phyloP scores from a whole-genome alignment of 768 basidiomycete species.

The Polyporus arcularius region DNA sequence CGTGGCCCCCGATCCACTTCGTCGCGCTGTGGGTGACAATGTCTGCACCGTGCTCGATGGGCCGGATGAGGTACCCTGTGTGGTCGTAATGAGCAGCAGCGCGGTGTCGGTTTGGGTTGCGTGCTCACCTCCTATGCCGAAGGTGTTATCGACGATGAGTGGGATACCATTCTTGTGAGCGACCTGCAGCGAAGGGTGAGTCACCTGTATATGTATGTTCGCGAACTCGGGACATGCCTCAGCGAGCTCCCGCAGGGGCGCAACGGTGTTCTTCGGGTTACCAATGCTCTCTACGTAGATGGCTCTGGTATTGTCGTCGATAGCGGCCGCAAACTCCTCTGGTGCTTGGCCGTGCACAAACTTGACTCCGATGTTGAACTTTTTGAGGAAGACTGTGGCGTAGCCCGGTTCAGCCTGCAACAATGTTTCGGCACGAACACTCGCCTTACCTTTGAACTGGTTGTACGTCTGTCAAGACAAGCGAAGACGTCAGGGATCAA shows the following conservation, averaged over 20 bases:
- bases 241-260: constrained; percentile 67
- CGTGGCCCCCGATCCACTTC: constrained; percentile 86
- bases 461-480: constrained; percentile 53
- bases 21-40: constrained; percentile 80
- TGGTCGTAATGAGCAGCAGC: too few species aligned
- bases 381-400: constrained; percentile 60
- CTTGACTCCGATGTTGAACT: constrained; percentile 66
- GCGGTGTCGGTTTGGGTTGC: too few species aligned
- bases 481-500: background rate
- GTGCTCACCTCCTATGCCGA: constrained; percentile 60
- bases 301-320: constrained; percentile 78
- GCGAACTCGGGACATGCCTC: constrained; percentile 43
- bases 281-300: constrained; percentile 77
- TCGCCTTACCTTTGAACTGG: constrained; percentile 60
- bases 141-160: constrained; percentile 81
- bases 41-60: constrained; percentile 76
- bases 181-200: constrained; percentile 39
- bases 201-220: too few species aligned
- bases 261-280: constrained; percentile 72
- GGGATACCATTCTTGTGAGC: constrained; percentile 76
- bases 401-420: background rate
- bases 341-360: constrained; percentile 62
- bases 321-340: constrained; percentile 60
- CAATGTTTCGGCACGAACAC: background rate
- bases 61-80: constrained; percentile 58